Percentiles rank a stretch among this genome's conserved stretches.
phyloP scores from a whole-genome alignment of 2,329 filamentous ascomycete species.

The Pochonia chlamydosporia region DNA sequence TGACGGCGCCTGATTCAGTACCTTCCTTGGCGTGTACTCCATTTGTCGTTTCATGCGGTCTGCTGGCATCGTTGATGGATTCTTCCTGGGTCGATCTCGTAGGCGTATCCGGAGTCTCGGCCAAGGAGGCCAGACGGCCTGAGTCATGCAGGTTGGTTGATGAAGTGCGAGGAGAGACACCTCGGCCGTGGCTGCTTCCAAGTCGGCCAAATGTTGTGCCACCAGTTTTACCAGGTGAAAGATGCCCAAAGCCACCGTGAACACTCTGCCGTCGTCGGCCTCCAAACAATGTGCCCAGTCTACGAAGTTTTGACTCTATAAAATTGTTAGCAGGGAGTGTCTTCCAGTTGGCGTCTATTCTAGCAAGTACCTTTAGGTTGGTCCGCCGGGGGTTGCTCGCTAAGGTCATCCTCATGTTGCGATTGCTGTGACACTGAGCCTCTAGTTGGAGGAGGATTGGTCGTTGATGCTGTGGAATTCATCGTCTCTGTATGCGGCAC shows the following conservation, averaged over 20 bases:
- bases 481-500: slow-evolving; percentile 1
- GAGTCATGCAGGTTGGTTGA: slow-evolving; percentile 53
- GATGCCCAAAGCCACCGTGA: slow-evolving; percentile 53
- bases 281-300: slow-evolving; percentile 63
- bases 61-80: slow-evolving; percentile 11
- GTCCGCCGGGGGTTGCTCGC: slow-evolving; percentile 7
- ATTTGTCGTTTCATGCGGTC: slow-evolving; percentile 39
- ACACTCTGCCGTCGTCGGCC: slow-evolving; percentile 61
- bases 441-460: slow-evolving; percentile 5
- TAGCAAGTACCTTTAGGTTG: slow-evolving; percentile 9
- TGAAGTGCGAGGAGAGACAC: slow-evolving; percentile 52
- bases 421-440: slow-evolving; percentile 6
- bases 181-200: slow-evolving; percentile 56
- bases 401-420: slow-evolving; percentile 6
- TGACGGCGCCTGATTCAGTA: slow-evolving; percentile 32
- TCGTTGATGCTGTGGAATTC: neutral
- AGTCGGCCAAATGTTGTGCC: slow-evolving; percentile 53
- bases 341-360: neutral
- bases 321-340: slow-evolving; percentile 15
- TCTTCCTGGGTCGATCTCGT: slow-evolving; percentile 21
- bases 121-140: slow-evolving; percentile 49
- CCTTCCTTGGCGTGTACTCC: slow-evolving; percentile 30
- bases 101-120: slow-evolving; percentile 46
- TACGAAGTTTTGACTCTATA: slow-evolving; percentile 50
- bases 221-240: slow-evolving; percentile 47